Percentiles rank a stretch among this genome's conserved stretches.
phyloP scores from a whole-genome alignment of 768 basidiomycete genomes.

The Serendipita sp. region DNA sequence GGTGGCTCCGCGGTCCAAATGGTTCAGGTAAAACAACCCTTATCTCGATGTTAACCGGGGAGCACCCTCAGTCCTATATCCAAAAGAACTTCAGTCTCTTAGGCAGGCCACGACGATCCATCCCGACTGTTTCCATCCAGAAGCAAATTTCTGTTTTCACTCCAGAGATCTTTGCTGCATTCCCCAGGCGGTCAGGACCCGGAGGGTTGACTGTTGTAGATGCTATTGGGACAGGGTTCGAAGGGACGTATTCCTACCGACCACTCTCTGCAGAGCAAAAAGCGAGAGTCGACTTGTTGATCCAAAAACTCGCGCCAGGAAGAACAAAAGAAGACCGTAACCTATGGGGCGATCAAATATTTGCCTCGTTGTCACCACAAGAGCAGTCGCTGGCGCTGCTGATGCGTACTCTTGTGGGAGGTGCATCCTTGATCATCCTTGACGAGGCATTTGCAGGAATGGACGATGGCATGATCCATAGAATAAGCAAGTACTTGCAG shows the following conservation, averaged over 20 bases:
- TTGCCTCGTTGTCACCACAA: slow-evolving; percentile 50
- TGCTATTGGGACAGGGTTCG: slow-evolving; percentile 76
- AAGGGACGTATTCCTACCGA: slow-evolving; percentile 58
- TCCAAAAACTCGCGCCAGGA: slow-evolving; percentile 46
- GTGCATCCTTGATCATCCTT: slow-evolving; percentile 59
- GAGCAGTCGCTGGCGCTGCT: slow-evolving; percentile 73
- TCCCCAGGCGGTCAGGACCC: slow-evolving; percentile 48
- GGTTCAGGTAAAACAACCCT: slow-evolving; percentile 95
- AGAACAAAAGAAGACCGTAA: slow-evolving; percentile 14
- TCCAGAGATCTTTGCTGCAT: slow-evolving; percentile 84
- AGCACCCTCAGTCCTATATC: slow-evolving; percentile 89
- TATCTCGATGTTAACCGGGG: slow-evolving; percentile 76
- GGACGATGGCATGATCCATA: slow-evolving; percentile 60
- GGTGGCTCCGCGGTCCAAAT: slow-evolving; percentile 83
- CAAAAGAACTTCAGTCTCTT: slow-evolving; percentile 48
- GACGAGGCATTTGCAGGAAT: slow-evolving; percentile 94
- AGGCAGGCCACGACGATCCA: slow-evolving; percentile 40
- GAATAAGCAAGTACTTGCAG: slow-evolving; percentile 48
- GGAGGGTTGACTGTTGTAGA: slow-evolving; percentile 50
- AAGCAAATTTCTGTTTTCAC: slow-evolving; percentile 63
- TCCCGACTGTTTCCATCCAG: slow-evolving; percentile 53
- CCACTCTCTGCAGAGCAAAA: slow-evolving; percentile 21
- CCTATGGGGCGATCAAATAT: slow-evolving; percentile 24
- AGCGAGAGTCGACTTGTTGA: slow-evolving; percentile 36
- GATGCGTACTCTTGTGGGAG: slow-evolving; percentile 68